Evolutionary conservation across 108 stramenopile species (phyloP).

Genomic region (Pseudonitzschia pungens): DNA sequence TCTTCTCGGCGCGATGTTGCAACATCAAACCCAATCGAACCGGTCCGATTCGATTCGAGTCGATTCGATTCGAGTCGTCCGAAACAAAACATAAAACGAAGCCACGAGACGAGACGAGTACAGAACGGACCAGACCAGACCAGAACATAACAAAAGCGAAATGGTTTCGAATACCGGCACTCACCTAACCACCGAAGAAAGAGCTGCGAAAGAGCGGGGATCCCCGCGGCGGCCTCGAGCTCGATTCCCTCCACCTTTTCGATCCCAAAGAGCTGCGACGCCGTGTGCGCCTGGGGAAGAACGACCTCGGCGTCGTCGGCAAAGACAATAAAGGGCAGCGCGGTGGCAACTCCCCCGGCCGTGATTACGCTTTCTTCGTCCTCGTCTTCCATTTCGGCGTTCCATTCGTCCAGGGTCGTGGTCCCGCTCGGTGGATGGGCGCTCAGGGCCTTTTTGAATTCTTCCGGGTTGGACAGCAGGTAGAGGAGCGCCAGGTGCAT

Average conservation of each 20-base stretch:
- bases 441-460: slow-evolving; percentile 72
- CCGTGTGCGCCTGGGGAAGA: slow-evolving; percentile 82
- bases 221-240: slow-evolving; percentile 85
- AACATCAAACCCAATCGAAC: too few species aligned
- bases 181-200: slow-evolving; percentile 81
- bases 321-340: slow-evolving; percentile 82
- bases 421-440: slow-evolving; percentile 47
- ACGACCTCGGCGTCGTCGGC: slow-evolving; percentile 86
- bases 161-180: slow-evolving; percentile 13
- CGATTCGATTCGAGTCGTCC: too few species aligned
- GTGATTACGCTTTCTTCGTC: slow-evolving; percentile 37
- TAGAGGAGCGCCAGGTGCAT: slow-evolving; percentile 73
- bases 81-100: too few species aligned
- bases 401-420: slow-evolving; percentile 60
- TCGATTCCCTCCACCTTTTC: slow-evolving; percentile 83
- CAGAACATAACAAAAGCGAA: too few species aligned
- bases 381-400: slow-evolving; percentile 71
- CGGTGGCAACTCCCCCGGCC: slow-evolving; percentile 38
- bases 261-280: slow-evolving; percentile 84
- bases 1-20: too few species aligned
- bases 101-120: too few species aligned
- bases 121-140: too few species aligned
- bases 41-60: too few species aligned
- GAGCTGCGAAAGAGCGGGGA: slow-evolving; percentile 67
- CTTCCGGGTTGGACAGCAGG: slow-evolving; percentile 69